phyloP scores from a whole-genome alignment of 1,284 basidiomycete genomes.

The Naganishia albida region DNA sequence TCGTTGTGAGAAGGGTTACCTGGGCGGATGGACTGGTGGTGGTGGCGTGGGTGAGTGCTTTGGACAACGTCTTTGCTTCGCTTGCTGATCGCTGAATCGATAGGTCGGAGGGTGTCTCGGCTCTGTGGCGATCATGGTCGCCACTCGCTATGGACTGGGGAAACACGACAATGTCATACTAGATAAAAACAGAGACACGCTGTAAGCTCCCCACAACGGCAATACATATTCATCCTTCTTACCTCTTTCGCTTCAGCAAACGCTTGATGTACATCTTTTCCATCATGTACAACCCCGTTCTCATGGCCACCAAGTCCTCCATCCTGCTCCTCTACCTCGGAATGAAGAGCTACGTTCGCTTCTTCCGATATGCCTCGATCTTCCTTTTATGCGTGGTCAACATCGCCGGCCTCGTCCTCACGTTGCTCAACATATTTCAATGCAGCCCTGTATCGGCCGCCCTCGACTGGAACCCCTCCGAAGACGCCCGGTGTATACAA shows the following conservation, averaged over 20 bases:
- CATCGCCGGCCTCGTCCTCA: constrained; percentile 48
- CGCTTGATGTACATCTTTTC: constrained; percentile 48
- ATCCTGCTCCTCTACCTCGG: constrained; percentile 52
- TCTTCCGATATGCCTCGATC: constrained; percentile 47
- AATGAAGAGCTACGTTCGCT: constrained; percentile 47
- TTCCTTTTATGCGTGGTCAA: constrained; percentile 47
- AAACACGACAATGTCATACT: constrained; percentile 42
- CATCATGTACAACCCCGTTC: constrained; percentile 50
- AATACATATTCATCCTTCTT: no score
- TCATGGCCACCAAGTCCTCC: constrained; percentile 51
- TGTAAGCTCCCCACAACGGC: background rate
- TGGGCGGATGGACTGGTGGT: constrained; percentile 48
- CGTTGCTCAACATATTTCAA: constrained; percentile 52
- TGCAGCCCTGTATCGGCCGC: constrained; percentile 49
- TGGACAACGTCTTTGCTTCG: background rate
- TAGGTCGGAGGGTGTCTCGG: constrained; percentile 32
- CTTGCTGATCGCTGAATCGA: background rate
- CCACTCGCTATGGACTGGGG: constrained; percentile 45
- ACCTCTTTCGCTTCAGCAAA: constrained; percentile 36
- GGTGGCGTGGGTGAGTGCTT: constrained; percentile 45
- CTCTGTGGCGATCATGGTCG: constrained; percentile 42
- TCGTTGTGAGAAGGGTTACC: constrained; percentile 43
- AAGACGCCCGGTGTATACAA: constrained; percentile 45
- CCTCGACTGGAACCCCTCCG: constrained; percentile 33
- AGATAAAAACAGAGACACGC: constrained; percentile 7